Base-by-base conservation (phyloP, 805 yeast genomes). In the Sugiyamaella qingdaonensis region DNA sequence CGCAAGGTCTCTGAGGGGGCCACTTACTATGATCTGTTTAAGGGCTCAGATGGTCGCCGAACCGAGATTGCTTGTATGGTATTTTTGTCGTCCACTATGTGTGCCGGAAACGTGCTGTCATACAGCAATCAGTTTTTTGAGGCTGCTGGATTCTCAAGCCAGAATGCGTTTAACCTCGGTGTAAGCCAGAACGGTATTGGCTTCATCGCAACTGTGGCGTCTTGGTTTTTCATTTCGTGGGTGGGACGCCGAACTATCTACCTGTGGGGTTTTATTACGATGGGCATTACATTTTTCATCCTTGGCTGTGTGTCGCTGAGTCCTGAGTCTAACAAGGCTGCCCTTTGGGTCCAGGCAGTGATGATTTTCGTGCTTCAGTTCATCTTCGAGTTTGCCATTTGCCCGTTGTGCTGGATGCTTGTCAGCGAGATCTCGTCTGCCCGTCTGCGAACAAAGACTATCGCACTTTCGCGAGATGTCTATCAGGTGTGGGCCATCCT, bases 151-250 rank as follows among this genome's bases (percentile, higher is more conserved):
- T 47, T 58, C 33, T 31, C 46, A 11, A 21, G 47, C 34, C 11
- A 36, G 5, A 48, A 56, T 46, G 49, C 82, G 2, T 79, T 78
- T 64, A 73, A 74, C 31, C 73, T 79, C 54, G 61, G 70, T 42
- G 72, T 79, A 53, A 70, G 78, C 52, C 77, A 73, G 57, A 77
- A 77, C 57, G 69, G 66, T 48, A 64, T 78, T 50, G 82, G 80
- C 34, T 62, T 76, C 45, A 53, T 73, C 31, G 81, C 81, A 44
- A 70, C 78, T 27, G 32, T 54, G n/a, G 14, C 46, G n/a, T 55
- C 65, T 4, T 55, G 65, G 65, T 49, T 52, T 47, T n/a, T 49
- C 32, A 49, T 60, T 43, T 10, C 60, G 46, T 31, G 51, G 35
- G 52, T 61, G 47, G 63, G 67, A 44, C 52, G 68, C 11, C 53